Conservation (phyloP, 2,329 filamentous ascomycete species). For the Phialophora verrucosa region DNA sequence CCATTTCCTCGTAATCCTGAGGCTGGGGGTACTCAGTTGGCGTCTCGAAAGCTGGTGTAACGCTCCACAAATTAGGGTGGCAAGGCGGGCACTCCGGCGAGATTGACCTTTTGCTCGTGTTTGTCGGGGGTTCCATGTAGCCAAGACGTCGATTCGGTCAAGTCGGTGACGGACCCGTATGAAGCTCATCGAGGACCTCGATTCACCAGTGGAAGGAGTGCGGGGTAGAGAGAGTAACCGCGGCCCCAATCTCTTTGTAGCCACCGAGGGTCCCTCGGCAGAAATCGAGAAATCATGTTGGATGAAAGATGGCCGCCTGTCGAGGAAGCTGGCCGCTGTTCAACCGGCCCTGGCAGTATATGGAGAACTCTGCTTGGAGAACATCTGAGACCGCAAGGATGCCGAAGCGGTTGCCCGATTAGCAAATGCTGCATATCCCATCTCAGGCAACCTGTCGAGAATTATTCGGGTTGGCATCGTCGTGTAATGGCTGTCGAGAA, state of each 20-base stretch:
- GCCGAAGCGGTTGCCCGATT: slow-evolving; percentile 11
- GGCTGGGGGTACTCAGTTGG: background rate
- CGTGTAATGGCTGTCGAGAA: background rate
- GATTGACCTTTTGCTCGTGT: slow-evolving; percentile 21
- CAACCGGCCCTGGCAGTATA: slow-evolving; percentile 5
- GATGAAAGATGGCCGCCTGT: background rate
- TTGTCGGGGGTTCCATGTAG: background rate
- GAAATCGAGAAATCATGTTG: background rate
- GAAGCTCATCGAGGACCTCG: background rate
- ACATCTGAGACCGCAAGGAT: slow-evolving; percentile 1
- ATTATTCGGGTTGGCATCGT: background rate
- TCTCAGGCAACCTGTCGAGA: slow-evolving; percentile 3
- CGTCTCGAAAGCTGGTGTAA: background rate
- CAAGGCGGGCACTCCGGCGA: slow-evolving; percentile 6
- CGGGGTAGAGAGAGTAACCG: slow-evolving; percentile 1
- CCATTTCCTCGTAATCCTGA: slow-evolving; percentile 7
- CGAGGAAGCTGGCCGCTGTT: background rate
- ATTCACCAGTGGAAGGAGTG: background rate
- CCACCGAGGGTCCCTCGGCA: slow-evolving; percentile 3
- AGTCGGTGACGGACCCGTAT: slow-evolving; percentile 1
- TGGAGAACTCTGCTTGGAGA: slow-evolving; percentile 1
- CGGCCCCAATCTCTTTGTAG: background rate
- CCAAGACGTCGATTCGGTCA: slow-evolving; percentile 14
- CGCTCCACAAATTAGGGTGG: slow-evolving; percentile 1
- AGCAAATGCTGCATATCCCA: slow-evolving; percentile 15